Percentiles rank a stretch among this genome's conserved stretches.
These are phyloP conservation scores for Insectozyma bohioensis DNA, from an alignment of 1,139 yeast species.

Conservation along the genomic window DNA sequence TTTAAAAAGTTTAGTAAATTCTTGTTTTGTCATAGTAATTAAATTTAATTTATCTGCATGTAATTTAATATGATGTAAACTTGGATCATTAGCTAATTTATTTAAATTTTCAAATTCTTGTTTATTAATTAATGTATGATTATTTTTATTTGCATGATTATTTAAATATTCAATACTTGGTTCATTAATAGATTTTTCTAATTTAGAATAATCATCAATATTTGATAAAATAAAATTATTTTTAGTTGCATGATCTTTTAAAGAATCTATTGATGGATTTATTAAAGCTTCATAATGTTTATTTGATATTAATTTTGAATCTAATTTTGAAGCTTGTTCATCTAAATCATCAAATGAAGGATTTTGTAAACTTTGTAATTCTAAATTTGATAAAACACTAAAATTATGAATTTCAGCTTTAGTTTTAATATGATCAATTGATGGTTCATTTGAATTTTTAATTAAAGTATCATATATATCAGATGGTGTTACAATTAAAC, in stretches of 20 bases:
- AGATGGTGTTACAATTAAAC: constrained; percentile 31
- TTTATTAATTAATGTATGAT: constrained; percentile 12
- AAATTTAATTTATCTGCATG: constrained; percentile 38
- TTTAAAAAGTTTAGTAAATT: constrained; percentile 36
- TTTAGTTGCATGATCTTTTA: constrained; percentile 19
- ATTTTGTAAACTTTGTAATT: constrained; percentile 10
- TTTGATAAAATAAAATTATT: constrained; percentile 17
- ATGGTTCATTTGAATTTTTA: constrained; percentile 21
- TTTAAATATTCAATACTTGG: constrained; percentile 28
- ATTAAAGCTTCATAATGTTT: constrained; percentile 16
- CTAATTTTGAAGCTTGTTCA: constrained; percentile 14
- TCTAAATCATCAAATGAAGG: constrained; percentile 9
- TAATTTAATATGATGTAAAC: constrained; percentile 31
- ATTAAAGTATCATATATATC: constrained; percentile 30
- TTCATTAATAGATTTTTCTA: constrained; percentile 15
- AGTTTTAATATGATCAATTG: constrained; percentile 24
- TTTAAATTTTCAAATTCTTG: constrained; percentile 20
- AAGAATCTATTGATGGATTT: constrained; percentile 21
- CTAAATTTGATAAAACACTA: constrained; percentile 8
- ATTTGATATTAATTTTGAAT: constrained; percentile 17
- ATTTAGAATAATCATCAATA: constrained; percentile 15
- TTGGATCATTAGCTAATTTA: constrained; percentile 31
- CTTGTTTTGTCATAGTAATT: constrained; percentile 32
- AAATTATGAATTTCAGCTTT: constrained; percentile 23
- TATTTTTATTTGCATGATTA: constrained; percentile 10